These are phyloP conservation scores for Saturnispora zaruensis DNA, from an alignment of 805 yeast species.

Conservation along the genomic window DNA sequence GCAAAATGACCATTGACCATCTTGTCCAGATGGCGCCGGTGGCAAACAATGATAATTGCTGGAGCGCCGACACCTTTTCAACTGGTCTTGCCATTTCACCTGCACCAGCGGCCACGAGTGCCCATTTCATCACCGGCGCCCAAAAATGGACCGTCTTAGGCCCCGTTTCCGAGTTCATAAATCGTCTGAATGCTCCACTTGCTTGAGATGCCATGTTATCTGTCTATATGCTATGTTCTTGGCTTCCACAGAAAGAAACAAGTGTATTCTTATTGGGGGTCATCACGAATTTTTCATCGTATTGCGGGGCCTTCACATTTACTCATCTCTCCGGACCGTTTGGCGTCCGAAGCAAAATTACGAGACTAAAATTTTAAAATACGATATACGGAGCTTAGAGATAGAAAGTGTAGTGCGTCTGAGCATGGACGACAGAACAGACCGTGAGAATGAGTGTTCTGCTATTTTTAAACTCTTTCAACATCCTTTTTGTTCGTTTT, in stretches of 20 bases:
- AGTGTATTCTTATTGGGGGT: neutral
- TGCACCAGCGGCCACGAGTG: slow-evolving; percentile 84
- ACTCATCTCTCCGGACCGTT: neutral
- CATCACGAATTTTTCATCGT: neutral
- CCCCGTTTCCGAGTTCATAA: slow-evolving; percentile 82
- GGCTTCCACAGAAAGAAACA: neutral
- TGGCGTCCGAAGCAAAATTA: neutral
- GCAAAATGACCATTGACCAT: slow-evolving; percentile 91
- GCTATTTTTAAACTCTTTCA: slow-evolving; percentile 1
- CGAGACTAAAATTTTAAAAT: neutral
- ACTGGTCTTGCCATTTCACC: slow-evolving; percentile 85
- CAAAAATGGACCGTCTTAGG: slow-evolving; percentile 97
- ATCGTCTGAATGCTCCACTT: slow-evolving; percentile 48
- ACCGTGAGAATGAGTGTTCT: neutral
- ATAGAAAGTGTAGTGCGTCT: neutral
- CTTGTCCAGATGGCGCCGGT: slow-evolving; percentile 97
- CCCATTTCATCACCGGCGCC: slow-evolving; percentile 78
- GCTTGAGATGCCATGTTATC: slow-evolving; percentile 7
- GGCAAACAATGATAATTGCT: slow-evolving; percentile 74
- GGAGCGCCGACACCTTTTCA: slow-evolving; percentile 83
- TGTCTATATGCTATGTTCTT: neutral
- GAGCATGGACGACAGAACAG: neutral
- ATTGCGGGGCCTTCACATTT: neutral
- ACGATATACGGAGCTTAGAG: neutral
- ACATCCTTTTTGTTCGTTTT: slow-evolving; percentile 30